Evolutionary conservation across 164 flowering plant species (phyloP), one percentile per base, ranked within the genome.

Genomic region (Vitis rotundifolia): DNA sequence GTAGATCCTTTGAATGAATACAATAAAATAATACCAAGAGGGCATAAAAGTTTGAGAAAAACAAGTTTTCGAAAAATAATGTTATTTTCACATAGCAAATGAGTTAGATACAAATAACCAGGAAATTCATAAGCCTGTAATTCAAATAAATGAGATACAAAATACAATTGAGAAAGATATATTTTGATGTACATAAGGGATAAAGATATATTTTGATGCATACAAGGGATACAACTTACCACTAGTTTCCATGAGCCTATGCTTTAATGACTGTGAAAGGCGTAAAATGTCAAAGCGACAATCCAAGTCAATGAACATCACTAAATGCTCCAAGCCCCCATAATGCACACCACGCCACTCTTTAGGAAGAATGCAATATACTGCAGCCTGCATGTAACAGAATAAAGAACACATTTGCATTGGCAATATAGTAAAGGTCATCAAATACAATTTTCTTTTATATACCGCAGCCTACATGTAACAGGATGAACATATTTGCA

Each of bases 301-400:
- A 75, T 91, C 95, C 82, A 91, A 78, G 66, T 93, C 97, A 63
- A 93, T 52, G 65, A 79, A 90, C 67, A 88, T 59, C 8, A 81
- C 92, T 16, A 77, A 49, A 19, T 79, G 83, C 68, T 83, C 93
- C 76, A 82, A 76, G 3, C 95, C 98, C 64, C 95, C 95, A 67
- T 82, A 88, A 55, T 82, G 79, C 47, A 86, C 78, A 18, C 94
- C 96, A 7, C 83, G 84, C 89, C 92, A 87, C 73, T 85, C 85
- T 67, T 83, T 81, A 12, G 95, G 97, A 70, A 91, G 85, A 66
- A 93, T 79, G 69, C 90, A 88, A 73, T 50, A 83, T 54, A 90
- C 70, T 1, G 93, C 92, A 64, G 89, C 93, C 93, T 89, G 68
- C 55, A 67, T 48, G 26, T 8, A 51, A 11, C 2, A 48, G 11